A percentile compares a stretch with the other conserved stretches of the same genome.
phyloP scores from a whole-genome alignment of 2,329 filamentous ascomycete species.

The Penicillium sp. region DNA sequence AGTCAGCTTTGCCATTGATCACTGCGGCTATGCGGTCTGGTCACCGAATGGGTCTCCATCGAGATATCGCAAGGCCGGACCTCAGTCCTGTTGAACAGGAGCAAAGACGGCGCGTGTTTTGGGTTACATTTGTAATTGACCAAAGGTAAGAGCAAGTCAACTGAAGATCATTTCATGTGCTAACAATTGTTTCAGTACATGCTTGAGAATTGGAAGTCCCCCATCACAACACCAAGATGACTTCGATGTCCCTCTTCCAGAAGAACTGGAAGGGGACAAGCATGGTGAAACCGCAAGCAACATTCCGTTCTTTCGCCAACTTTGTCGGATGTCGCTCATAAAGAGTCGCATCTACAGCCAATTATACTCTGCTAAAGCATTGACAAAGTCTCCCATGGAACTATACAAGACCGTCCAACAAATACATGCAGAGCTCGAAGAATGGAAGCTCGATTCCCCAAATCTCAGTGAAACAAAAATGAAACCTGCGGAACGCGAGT shows the following conservation, averaged over 20 bases:
- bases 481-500: conserved; percentile 82
- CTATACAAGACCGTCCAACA: conserved; percentile 88
- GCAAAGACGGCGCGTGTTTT: conserved; percentile 74
- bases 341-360: conserved; percentile 87
- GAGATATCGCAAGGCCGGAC: conserved; percentile 81
- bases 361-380: conserved; percentile 83
- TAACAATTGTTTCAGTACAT: conserved; percentile 49
- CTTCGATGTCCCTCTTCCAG: conserved; percentile 90
- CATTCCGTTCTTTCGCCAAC: conserved; percentile 87
- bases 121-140: conserved; percentile 70
- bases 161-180: not conserved
- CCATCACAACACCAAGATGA: conserved; percentile 70
- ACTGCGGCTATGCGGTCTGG: conserved; percentile 83
- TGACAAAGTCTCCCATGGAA: conserved; percentile 76
- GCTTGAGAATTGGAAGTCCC: conserved; percentile 64
- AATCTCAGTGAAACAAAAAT: conserved; percentile 85
- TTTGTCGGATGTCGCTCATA: conserved; percentile 84
- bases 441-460: conserved; percentile 88
- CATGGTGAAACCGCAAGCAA: conserved; percentile 80
- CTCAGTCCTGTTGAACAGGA: conserved; percentile 87
- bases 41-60: conserved; percentile 90
- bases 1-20: conserved; percentile 83
- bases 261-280: conserved; percentile 82
- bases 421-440: conserved; percentile 77
- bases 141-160: conserved; percentile 53